Conservation (phyloP, 108 stramenopile species). For the Schizochytrium sp. region DNA sequence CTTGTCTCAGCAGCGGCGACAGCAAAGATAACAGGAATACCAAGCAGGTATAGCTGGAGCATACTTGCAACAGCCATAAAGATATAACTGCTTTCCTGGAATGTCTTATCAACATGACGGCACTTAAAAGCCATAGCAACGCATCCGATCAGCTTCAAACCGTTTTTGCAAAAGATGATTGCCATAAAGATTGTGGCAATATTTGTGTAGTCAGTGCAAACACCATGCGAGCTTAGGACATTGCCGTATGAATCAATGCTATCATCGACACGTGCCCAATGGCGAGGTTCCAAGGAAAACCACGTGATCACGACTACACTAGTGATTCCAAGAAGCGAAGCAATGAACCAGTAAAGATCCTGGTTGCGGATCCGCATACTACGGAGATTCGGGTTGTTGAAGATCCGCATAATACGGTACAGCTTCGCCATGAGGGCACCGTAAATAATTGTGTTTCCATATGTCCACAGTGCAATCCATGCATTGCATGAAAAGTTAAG, state of each 20-base stretch:
- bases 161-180: background rate
- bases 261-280: no score
- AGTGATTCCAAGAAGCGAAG: no score
- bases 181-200: background rate
- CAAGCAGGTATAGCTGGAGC: conserved; percentile 43
- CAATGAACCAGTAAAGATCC: conserved; percentile 34
- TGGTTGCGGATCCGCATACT: background rate
- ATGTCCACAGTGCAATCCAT: background rate
- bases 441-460: conserved; percentile 49
- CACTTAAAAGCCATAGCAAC: conserved; percentile 15
- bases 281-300: no score
- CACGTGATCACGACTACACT: no score
- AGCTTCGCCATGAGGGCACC: conserved; percentile 16
- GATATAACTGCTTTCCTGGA: conserved; percentile 23
- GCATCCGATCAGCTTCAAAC: background rate
- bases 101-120: conserved; percentile 44
- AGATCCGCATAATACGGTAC: conserved; percentile 57
- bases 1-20: background rate
- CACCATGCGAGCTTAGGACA: background rate
- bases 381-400: conserved; percentile 26
- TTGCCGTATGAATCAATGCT: conserved; percentile 37
- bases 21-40: conserved; percentile 27
- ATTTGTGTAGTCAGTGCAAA: background rate
- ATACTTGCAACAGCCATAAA: conserved; percentile 29
- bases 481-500: conserved; percentile 27